phyloP scores from a whole-genome alignment of 2,329 filamentous ascomycete species.

The Penicillium sp. region DNA sequence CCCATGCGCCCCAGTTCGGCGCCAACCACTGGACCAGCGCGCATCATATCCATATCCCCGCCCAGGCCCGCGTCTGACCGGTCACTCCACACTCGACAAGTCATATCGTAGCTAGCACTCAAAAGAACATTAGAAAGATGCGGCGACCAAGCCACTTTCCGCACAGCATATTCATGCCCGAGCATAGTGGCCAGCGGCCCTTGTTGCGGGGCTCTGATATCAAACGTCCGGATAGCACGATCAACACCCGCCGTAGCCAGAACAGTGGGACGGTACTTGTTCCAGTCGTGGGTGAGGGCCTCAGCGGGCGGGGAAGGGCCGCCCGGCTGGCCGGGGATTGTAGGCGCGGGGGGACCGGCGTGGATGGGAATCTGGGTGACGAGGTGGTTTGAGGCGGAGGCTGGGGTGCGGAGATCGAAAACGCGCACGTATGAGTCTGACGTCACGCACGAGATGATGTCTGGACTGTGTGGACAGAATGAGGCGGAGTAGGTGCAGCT shows the following conservation, averaged over 20 bases:
- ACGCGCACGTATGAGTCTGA: slow-evolving; percentile 86
- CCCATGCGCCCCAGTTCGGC: slow-evolving; percentile 84
- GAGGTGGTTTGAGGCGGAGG: slow-evolving; percentile 83
- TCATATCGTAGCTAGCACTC: slow-evolving; percentile 97
- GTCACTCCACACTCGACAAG: slow-evolving; percentile 89
- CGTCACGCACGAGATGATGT: slow-evolving; percentile 80
- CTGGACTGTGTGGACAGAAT: slow-evolving; percentile 84
- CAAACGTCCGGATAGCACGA: slow-evolving; percentile 80
- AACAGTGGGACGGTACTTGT: slow-evolving; percentile 86
- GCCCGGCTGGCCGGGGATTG: slow-evolving; percentile 35
- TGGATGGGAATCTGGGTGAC: slow-evolving; percentile 81
- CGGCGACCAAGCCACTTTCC: slow-evolving; percentile 85
- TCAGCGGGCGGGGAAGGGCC: slow-evolving; percentile 65
- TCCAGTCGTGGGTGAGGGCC: slow-evolving; percentile 95
- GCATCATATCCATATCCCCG: slow-evolving; percentile 40
- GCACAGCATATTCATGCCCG: slow-evolving; percentile 88
- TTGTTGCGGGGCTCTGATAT: slow-evolving; percentile 71
- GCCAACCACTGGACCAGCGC: slow-evolving; percentile 51
- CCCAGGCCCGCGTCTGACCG: slow-evolving; percentile 49
- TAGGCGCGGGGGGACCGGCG: slow-evolving; percentile 55
- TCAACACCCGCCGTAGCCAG: slow-evolving; percentile 90
- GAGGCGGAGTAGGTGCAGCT: slow-evolving; percentile 91
- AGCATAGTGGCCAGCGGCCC: slow-evolving; percentile 72
- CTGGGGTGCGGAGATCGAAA: slow-evolving; percentile 86
- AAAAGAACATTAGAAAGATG: slow-evolving; percentile 86